Evolutionary conservation across 805 yeast genomes (phyloP).

Genomic region (Pichia manshurica): DNA sequence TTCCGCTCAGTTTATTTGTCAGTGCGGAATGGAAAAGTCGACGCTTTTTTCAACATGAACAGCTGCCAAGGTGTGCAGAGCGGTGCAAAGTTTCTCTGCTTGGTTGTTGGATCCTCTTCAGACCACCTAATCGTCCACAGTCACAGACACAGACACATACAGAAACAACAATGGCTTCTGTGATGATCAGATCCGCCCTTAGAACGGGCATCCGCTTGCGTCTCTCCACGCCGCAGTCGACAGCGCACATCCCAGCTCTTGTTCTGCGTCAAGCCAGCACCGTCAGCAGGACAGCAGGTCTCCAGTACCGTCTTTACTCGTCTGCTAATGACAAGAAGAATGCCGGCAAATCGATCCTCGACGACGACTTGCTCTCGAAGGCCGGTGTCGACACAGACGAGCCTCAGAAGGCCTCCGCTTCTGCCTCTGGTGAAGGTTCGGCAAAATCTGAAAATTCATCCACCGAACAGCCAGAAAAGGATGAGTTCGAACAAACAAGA

Average conservation of each 20-base stretch:
- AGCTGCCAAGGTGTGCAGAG: too few species aligned
- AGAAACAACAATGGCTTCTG: background rate
- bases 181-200: background rate
- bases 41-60: too few species aligned
- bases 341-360: slow-evolving; percentile 49
- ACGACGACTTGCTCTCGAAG: slow-evolving; percentile 74
- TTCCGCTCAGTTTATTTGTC: background rate
- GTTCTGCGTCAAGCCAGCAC: too few species aligned
- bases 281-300: too few species aligned
- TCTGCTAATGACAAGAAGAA: slow-evolving; percentile 21
- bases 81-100: too few species aligned
- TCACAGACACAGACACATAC: too few species aligned
- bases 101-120: too few species aligned
- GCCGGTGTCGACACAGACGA: slow-evolving; percentile 71
- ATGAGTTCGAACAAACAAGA: slow-evolving; percentile 31
- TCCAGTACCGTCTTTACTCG: slow-evolving; percentile 17
- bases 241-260: too few species aligned
- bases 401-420: slow-evolving; percentile 9
- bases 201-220: background rate
- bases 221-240: background rate
- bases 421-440: background rate
- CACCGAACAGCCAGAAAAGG: slow-evolving; percentile 14
- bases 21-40: too few species aligned
- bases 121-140: too few species aligned
- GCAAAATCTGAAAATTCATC: slow-evolving; percentile 9